Conservation (phyloP, 306 rosid genomes). For the Glycine soja region DNA sequence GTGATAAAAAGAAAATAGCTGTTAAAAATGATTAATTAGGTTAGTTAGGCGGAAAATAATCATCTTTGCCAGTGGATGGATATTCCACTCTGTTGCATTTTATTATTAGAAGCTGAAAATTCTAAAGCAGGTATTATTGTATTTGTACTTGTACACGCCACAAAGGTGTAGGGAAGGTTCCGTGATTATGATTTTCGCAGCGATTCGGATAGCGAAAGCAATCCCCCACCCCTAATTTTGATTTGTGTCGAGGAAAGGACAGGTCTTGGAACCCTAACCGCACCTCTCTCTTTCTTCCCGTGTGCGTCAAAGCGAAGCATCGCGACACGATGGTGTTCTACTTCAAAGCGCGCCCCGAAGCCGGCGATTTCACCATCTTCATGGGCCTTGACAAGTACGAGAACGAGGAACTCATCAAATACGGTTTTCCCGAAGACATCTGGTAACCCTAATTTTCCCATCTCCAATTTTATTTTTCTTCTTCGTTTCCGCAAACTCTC, state of each 20-base stretch:
- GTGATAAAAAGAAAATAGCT: too few species aligned
- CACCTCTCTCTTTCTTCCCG: constrained; percentile 1
- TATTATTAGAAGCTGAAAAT: too few species aligned
- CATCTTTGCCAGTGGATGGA: too few species aligned
- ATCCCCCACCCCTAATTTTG: constrained; percentile 13
- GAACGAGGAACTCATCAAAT: constrained; percentile 99
- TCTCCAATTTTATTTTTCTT: background rate
- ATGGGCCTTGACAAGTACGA: constrained; percentile 99
- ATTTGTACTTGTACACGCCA: too few species aligned
- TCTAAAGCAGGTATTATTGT: too few species aligned
- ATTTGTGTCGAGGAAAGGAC: background rate
- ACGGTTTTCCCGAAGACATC: constrained; percentile 90
- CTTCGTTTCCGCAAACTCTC: background rate
- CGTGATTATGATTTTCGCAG: constrained; percentile 28
- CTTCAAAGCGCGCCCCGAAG: constrained; percentile 98
- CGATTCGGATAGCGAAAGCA: constrained; percentile 27
- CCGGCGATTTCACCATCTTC: constrained; percentile 93
- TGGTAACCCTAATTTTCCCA: constrained; percentile 54
- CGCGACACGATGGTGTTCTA: constrained; percentile 78
- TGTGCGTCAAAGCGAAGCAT: constrained; percentile 34
- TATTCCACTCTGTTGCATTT: too few species aligned
- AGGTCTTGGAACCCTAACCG: constrained; percentile 53
- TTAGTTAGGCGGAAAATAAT: too few species aligned
- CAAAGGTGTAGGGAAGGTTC: background rate
- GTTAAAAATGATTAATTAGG: too few species aligned